Base-by-base conservation (phyloP, 192 early-diverging fungal species). In the Entophlyctis luteolus region DNA sequence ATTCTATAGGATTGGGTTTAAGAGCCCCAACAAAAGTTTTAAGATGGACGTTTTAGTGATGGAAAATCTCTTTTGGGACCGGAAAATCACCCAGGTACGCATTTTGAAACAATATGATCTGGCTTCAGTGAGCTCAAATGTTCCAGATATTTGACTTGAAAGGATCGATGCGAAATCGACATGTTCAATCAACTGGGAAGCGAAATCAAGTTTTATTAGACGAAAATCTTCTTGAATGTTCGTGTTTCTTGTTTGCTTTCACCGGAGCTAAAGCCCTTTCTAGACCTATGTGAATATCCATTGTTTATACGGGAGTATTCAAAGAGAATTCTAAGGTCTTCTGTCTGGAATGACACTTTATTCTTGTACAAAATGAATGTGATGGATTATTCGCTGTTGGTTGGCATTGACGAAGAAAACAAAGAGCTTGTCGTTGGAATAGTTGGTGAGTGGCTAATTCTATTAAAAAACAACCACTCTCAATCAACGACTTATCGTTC, bases 371-470 rank as follows among this genome's bases (percentile, higher is more conserved):
- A 87, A 67, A 84, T 91, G 68, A 93, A 96, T 67, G 92, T 99
- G 8, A 96, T 99, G 94, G 96, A 99, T 76, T 99, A 99, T 68
- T 95, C 93, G 6, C 77, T 99, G 32, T 71, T 99, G 31, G 92
- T 99, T 10, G 96, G 94, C 2, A 91, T 99, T 58, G 93, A 96
- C 52, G 91, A 89, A 39, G 81, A 88, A 5, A 81, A 75, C 12
- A 84, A 90, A 36, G 92, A 99, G 77, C 76, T 99, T 5, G 89
- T 98, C 35, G 90, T 96, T n/a, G 96, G 96, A 3, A 98, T 99
- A 55, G 93, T 99, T 63, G 89, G 89, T 90, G 79, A 68, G 76
- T 75, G 6, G 16, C 20, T 25, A 23, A 52, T 6, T 28, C 49
- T 6, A 45, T 12, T 12, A 45, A 45, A 45, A 45, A 45, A 45